Base-by-base conservation (phyloP, 2,329 filamentous ascomycete genomes). In the Trichoderma sp. region DNA sequence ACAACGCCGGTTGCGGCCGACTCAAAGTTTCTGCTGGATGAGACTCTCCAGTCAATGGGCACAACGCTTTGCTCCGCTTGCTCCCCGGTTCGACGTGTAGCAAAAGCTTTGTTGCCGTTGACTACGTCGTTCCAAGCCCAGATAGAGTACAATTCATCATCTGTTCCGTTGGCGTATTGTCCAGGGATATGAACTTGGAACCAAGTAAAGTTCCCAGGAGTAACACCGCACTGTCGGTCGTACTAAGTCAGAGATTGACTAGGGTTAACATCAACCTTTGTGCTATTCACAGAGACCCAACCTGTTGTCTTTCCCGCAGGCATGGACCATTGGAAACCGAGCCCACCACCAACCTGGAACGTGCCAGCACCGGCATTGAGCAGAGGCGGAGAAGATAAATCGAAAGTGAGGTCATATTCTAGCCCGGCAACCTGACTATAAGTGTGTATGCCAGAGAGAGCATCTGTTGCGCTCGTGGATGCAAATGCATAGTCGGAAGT, bases 221-320 rank as follows among this genome's bases (percentile, higher is more conserved):
- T 5, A 9, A 9, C 35, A 10, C 65, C 65, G 57, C 65, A 67
- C 35, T 67, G 65, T 35, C 65, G 53, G 37, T 67, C 65, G n/a
- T 45, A 63, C 65, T 57, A 67, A 17, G 65, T 63, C n/a, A 63
- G 27, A 13, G 65, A 67, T 13, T 39, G 45, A 17, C 32, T 37
- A 17, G 65, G 12, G 19, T 61, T 35, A 48, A 67, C 34, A 12
- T 37, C 19, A 27, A 67, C 52, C n/a, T 56, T 53, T 8, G 34
- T 45, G 17, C 57, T 48, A 6, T 63, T 58, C 27, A 67, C 39
- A 25, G n/a, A 29, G 1, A 67, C n/a, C 58, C 56, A 67, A 39
- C 65, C 65, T 9, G 25, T 53, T 22, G 65, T 67, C 34, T 37
- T 60, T 12, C 57, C 65, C 7, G 56, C 50, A 6, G 65, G 65